A percentile compares a stretch with the other conserved stretches of the same genome.
These are phyloP conservation scores for Penicillium dipodomyicola DNA, from an alignment of 495 filamentous ascomycete species.

Conservation along the genomic window DNA sequence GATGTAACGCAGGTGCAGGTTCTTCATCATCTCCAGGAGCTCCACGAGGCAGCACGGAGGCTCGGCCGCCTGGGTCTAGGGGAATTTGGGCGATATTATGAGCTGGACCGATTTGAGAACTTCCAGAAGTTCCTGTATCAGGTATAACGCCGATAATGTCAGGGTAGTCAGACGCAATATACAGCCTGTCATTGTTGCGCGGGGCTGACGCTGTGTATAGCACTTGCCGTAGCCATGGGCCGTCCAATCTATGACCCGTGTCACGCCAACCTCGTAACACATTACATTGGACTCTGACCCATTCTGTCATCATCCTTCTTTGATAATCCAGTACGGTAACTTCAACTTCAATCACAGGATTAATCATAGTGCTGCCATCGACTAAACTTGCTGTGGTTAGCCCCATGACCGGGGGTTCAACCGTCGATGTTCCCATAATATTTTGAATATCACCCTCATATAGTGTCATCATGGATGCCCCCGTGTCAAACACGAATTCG, in stretches of 20 bases:
- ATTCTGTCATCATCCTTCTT: neutral
- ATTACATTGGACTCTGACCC: neutral
- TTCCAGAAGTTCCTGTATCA: neutral
- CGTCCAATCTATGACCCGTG: neutral
- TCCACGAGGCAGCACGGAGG: neutral
- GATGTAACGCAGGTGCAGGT: neutral
- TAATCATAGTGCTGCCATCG: neutral
- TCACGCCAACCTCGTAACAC: neutral
- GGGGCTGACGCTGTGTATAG: neutral
- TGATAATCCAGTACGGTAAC: neutral
- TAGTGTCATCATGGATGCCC: neutral
- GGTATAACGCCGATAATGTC: neutral
- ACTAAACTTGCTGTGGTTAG: neutral
- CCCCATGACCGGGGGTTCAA: neutral
- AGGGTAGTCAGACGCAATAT: neutral
- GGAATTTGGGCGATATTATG: neutral
- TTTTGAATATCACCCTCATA: neutral
- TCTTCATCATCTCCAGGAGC: neutral
- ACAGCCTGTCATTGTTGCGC: neutral
- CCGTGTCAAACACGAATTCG: neutral
- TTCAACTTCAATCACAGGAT: neutral
- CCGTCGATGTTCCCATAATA: neutral
- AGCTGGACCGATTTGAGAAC: neutral
- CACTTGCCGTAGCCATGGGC: neutral
- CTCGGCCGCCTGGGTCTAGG: neutral